Evolutionary conservation across 169 alveolate genomes (phyloP), one percentile per base, ranked within the genome.

Genomic region (Eimeria acervulina): DNA sequence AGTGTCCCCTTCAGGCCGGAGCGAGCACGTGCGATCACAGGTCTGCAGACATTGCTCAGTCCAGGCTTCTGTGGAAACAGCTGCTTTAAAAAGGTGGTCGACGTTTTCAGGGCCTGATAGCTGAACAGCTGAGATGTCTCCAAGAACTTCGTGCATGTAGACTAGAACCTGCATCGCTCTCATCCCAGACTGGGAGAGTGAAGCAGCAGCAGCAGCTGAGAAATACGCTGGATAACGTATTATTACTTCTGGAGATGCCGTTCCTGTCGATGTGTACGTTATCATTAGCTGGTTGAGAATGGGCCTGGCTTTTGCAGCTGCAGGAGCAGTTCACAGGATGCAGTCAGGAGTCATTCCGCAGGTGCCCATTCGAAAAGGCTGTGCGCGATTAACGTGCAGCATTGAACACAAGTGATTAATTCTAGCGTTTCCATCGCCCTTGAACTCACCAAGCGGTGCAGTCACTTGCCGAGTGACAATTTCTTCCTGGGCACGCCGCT

Each of bases 241-340:
- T 33, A 61, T 66, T 28, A 42, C 93, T 21, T 87, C 93, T 21
- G 93, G 93, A 7, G 13, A 33, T 12, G 40, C 0, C 33, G 40
- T 40, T 40, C n/a, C 61, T 23, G 93, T 87, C 10, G 63, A 21
- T 38, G 59, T 40, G 63, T 33, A 87, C 42, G 81, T 87, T 5
- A 87, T 28, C 93, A 87, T 87, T 23, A 87, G 40, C 63, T 87
- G 74, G 74, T 10, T 33, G 63, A 87, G 81, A 61, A 87, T 44
- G 26, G 93, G 93, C 63, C 93, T 44, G 15, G 93, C 81, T 10
- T 59, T 44, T 5, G 93, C 93, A 59, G 81, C 93, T 87, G 93
- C 61, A 87, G 31, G 26, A 19, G 33, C 44, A 83, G 33, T 2
- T n/a, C 51, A 66, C 5, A 66, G 78, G 40, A 21, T 6, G 51